Evolutionary conservation across 1,284 basidiomycete species (phyloP), one percentile per base, ranked within the genome.

Genomic region (Malassezia pachydermatis): DNA sequence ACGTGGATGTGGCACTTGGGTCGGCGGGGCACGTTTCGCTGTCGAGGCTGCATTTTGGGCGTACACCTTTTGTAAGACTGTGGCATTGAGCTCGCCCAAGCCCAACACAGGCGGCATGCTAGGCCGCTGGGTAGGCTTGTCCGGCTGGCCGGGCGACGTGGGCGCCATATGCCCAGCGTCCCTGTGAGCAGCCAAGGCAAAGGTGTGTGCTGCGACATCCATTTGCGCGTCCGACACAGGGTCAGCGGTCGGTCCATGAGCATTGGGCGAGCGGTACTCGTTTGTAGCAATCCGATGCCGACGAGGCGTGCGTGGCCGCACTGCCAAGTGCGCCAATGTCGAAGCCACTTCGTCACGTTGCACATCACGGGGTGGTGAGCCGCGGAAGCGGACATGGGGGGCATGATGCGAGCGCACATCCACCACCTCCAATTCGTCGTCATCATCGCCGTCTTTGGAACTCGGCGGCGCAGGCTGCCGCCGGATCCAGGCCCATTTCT

Each of bases 61-160:
- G 27, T 59, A 52, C 45, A 57, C 48, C 41, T 59, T 57, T 29
- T 55, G 55, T 35, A 60, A 51, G 29, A 67, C 28, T 0, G 59
- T 59, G 0, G 57, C 62, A 23, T 65, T 65, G 27, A 67, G 56
- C 35, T 63, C 53, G 9, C 48, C 60, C 19, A 51, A 48, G 10
- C 58, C 62, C 55, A 62, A 45, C 22, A 55, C 51, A 16, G 54
- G 23, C 3, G 61, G 58, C 2, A 28, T 16, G 4, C 11, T 40
- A 4, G 24, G 11, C 3, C 34, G 28, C 14, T 17, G 34, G 7
- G 32, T 23, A 14, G 48, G 19, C 10, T 23, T 14, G 27, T 19
- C 23, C 2, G 17, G 16, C 13, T 29, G n/a, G 11, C 6, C 34
- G 8, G 49, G 49, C 24, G 42, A 45, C 3, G 48, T 50, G 20